A percentile compares a stretch with the other conserved stretches of the same genome.
phyloP scores from a whole-genome alignment of 371 early-diverging fungal genomes.

The Chytridiales sp. region DNA sequence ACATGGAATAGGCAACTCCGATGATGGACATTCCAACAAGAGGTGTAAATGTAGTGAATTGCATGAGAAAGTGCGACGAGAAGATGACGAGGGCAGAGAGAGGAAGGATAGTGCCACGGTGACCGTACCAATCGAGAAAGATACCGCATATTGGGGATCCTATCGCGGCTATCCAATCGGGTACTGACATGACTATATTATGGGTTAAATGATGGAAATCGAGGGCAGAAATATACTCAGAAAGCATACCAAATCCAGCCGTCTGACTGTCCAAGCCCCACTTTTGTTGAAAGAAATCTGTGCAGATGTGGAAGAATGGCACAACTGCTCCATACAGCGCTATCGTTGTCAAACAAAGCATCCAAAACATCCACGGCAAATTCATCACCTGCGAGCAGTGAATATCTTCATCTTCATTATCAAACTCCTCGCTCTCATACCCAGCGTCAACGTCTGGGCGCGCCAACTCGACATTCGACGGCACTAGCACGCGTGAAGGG shows the following conservation, averaged over 20 bases:
- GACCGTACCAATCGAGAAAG: constrained; percentile 52
- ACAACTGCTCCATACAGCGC: constrained; percentile 40
- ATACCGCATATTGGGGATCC: constrained; percentile 58
- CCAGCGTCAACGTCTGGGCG: constrained; percentile 11
- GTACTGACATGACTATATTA: constrained; percentile 52
- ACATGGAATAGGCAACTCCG: constrained; percentile 55
- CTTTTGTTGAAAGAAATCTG: constrained; percentile 53
- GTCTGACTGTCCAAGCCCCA: constrained; percentile 49
- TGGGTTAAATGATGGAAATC: not conserved
- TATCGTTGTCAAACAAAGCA: constrained; percentile 38
- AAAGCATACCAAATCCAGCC: constrained; percentile 50
- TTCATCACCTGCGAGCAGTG: constrained; percentile 31
- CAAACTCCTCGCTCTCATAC: constrained; percentile 36
- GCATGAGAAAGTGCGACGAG: constrained; percentile 45
- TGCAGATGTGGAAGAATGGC: constrained; percentile 48
- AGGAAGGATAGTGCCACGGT: constrained; percentile 48
- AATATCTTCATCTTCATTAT: constrained; percentile 38
- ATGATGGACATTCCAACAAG: constrained; percentile 47
- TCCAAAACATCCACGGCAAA: constrained; percentile 40
- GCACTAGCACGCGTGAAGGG: not conserved
- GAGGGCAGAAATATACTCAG: too few relatives aligned
- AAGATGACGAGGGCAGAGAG: constrained; percentile 48
- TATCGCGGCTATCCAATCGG: constrained; percentile 57
- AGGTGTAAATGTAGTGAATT: constrained; percentile 45
- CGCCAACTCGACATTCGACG: not conserved